A percentile compares a stretch with the other conserved stretches of the same genome.
Evolutionary conservation across 805 yeast genomes (phyloP).

Genomic region (Yarrowia yakushimensis): DNA sequence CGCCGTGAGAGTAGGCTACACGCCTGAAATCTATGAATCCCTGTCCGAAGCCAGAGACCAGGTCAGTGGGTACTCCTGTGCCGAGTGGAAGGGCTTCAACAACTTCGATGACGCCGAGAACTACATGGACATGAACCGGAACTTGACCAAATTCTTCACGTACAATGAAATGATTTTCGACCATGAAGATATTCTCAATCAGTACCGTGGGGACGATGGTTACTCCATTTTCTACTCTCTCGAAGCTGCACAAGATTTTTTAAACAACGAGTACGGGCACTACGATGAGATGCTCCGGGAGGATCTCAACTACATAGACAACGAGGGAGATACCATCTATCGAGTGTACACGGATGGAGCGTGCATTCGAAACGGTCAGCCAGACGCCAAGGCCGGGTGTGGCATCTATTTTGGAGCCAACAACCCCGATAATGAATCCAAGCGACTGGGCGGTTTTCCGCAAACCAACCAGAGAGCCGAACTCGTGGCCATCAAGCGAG

Average conservation of each 20-base stretch:
- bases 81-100: neutral
- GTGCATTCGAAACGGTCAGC: neutral
- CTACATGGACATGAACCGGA: neutral
- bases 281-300: neutral
- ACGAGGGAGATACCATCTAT: neutral
- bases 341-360: neutral
- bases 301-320: neutral
- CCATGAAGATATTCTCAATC: neutral
- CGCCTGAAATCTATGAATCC: neutral
- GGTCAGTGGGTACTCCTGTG: neutral
- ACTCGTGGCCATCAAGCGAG: neutral
- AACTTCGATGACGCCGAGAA: neutral
- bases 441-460: neutral
- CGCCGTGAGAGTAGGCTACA: neutral
- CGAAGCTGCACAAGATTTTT: too few relatives aligned
- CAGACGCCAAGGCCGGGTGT: neutral
- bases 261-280: neutral
- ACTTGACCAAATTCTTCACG: neutral
- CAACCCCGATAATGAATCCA: neutral
- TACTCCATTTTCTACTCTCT: too few relatives aligned
- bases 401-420: neutral
- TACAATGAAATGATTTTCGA: neutral
- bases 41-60: neutral
- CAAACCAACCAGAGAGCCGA: neutral
- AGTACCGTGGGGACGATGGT: neutral